Base-by-base conservation (phyloP, 2,329 filamentous ascomycete species). In the Xylaria sp. region DNA sequence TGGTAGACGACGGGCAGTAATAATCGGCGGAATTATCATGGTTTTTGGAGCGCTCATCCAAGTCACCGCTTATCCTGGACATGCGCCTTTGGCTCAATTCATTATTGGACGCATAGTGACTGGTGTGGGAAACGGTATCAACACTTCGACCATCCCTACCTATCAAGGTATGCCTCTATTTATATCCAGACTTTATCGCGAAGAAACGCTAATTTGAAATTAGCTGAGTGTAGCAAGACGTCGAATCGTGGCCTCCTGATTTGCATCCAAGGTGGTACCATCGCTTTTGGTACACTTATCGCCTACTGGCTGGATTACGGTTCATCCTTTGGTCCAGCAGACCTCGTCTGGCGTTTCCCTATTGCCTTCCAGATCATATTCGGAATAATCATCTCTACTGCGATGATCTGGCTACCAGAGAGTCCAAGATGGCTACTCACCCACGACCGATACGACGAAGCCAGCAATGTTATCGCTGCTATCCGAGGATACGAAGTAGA, bases 41-140 rank as follows among this genome's bases (percentile, higher is more conserved):
- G 78, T 85, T 15, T 21, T 79, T 1, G 87, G 87, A 12, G 81
- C 82, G 7, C 61, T 77, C 8, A 82, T 89, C 67, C 88, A 90
- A 70, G 75, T 84, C 37, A 78, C 80, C 15, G 57, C 76, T 17
- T 69, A 74, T 57, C 52, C 64, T 0, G 58, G 60, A 23, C 63
- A 74, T 6, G 60, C 63, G 9, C 74, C 77, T 1, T 63, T 79
- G 35, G 77, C 79, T 1, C 81, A 83, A 67, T 78, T 83, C 66
- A 80, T 83, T 57, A 73, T 81, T 52, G 81, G 81, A 6, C 73
- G 83, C 50, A 78, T 83, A 8, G 74, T 86, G 4, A 84, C 83
- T 12, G 83, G 83, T 17, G 70, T 85, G 2, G 83, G 83, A 2
- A 84, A 84, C 66, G 83, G 83, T 11, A 79, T 83, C 67, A 82